Evolutionary conservation across 495 filamentous ascomycete species (phyloP).

Genomic region (Daldinia bambusicola): DNA sequence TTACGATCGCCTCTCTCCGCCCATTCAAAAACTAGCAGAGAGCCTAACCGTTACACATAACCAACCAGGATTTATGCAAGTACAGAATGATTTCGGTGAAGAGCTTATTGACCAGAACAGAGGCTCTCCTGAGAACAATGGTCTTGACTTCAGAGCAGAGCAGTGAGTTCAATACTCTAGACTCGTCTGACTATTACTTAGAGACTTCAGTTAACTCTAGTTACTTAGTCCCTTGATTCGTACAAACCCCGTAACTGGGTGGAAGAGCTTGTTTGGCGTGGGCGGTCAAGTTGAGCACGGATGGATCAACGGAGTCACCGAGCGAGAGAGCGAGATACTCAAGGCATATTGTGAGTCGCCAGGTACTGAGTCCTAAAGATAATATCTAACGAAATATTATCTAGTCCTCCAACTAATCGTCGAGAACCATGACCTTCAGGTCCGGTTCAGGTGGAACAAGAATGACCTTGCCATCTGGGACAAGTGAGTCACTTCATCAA

Average conservation of each 20-base stretch:
- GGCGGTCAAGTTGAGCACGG: constrained; percentile 63
- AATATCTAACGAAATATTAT: constrained; percentile 3
- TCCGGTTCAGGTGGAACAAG: constrained; percentile 70
- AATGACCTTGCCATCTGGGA: constrained; percentile 78
- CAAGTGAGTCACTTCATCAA: constrained; percentile 49
- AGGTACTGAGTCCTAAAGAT: not conserved
- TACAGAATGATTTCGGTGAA: constrained; percentile 64
- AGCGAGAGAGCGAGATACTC: constrained; percentile 68
- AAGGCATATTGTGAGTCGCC: constrained; percentile 64
- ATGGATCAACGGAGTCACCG: constrained; percentile 70
- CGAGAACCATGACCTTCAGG: constrained; percentile 80
- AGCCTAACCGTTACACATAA: constrained; percentile 70
- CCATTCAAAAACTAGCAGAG: constrained; percentile 72
- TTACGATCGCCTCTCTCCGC: constrained; percentile 72
- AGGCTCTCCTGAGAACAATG: constrained; percentile 72
- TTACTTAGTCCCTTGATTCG: constrained; percentile 70
- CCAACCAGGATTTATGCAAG: constrained; percentile 65
- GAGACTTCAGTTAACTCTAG: constrained; percentile 55
- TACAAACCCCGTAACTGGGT: constrained; percentile 79
- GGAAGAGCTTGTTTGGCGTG: constrained; percentile 74
- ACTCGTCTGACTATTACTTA: not conserved
- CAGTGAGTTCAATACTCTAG: constrained; percentile 53
- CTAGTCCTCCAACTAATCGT: constrained; percentile 66
- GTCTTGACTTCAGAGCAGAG: constrained; percentile 66
- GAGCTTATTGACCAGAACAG: constrained; percentile 65